Conservation (phyloP, 148 eudicot genomes). For the Spergularia bocconei region DNA sequence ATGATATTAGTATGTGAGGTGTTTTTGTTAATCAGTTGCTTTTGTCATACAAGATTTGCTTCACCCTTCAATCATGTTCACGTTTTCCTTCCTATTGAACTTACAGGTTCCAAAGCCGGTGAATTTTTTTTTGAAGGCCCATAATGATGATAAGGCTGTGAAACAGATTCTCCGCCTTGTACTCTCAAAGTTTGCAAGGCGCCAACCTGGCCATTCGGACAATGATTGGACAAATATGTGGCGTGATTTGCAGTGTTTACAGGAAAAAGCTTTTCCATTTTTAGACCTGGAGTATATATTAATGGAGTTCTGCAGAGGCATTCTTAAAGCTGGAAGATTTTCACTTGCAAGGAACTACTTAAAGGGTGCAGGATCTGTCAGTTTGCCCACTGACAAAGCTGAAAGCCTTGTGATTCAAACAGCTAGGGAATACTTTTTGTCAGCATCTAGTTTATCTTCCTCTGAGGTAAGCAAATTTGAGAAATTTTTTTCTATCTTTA, state of each 20-base stretch:
- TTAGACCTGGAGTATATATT: constrained; percentile 77
- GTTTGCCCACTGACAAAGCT: constrained; percentile 80
- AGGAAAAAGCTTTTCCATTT: constrained; percentile 86
- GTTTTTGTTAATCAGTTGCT: not conserved
- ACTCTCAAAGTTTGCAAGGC: constrained; percentile 85
- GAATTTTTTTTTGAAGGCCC: constrained; percentile 63
- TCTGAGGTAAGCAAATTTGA: constrained; percentile 62
- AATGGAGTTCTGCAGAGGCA: constrained; percentile 91
- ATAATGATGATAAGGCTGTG: constrained; percentile 76
- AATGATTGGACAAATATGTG: constrained; percentile 95
- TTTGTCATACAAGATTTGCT: not conserved
- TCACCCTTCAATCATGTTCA: not conserved
- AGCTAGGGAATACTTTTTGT: constrained; percentile 89
- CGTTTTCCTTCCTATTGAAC: constrained; percentile 16
- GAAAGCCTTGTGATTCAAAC: constrained; percentile 95
- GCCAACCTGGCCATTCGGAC: constrained; percentile 72
- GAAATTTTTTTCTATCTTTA: not conserved
- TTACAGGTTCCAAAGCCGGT: constrained; percentile 92
- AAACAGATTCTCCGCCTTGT: constrained; percentile 91
- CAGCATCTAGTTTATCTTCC: constrained; percentile 86
- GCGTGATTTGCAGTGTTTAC: constrained; percentile 89
- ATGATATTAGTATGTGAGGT: not conserved
- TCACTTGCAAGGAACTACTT: constrained; percentile 90
- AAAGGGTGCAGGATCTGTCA: constrained; percentile 77
- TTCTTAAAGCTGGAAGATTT: constrained; percentile 96